Evolutionary conservation across 129 eudicot genomes (phyloP), one percentile per base, ranked within the genome.

Genomic region (Rutidosis leptorrhynchoides): DNA sequence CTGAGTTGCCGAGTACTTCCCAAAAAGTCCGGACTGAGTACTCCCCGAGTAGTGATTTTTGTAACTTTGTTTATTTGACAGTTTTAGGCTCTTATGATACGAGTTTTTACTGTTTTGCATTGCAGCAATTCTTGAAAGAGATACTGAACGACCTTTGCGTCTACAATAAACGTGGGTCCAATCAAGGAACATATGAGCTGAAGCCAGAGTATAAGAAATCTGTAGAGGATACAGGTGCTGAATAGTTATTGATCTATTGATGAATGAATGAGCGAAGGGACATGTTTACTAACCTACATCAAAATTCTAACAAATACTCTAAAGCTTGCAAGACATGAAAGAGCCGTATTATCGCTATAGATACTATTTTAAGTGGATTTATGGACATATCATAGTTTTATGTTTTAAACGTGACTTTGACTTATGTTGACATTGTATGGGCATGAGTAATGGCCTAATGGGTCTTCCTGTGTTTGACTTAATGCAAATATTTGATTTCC

Each of bases 61-160:
- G 3, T 25, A 19, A 24, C 15, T 23, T 14, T 25, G 16, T n/a
- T 15, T 24, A 3, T 16, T 15, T 28, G 1, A 8, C 35, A 27
- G 37, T 27, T 15, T 58, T 14, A 23, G 32, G 63, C 30, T 24
- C 5, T 2, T 58, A n/a, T 26, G 5, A 14, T 28, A 24, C 27
- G 63, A 58, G 24, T 22, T 27, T 27, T 58, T 53, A 5, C 53
- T 62, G 7, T 15, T 30, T 49, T 46, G 70, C 14, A 25, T 52
- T 81, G 69, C 94, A 89, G 96, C 96, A 89, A 89, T 89, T 89
- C 70, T 68, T 89, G 87, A 89, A 89, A 53, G 96, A 89, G 81
- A 89, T 89, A 70, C 55, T 89, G 78, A 85, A 81, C 48, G 96
- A 85, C 67, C 87, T 89, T 22, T 89, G 96, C 22, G 83, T 80